Evolutionary conservation across 805 yeast genomes (phyloP).

Genomic region (Cyberlindnera euphorbiiphila): DNA sequence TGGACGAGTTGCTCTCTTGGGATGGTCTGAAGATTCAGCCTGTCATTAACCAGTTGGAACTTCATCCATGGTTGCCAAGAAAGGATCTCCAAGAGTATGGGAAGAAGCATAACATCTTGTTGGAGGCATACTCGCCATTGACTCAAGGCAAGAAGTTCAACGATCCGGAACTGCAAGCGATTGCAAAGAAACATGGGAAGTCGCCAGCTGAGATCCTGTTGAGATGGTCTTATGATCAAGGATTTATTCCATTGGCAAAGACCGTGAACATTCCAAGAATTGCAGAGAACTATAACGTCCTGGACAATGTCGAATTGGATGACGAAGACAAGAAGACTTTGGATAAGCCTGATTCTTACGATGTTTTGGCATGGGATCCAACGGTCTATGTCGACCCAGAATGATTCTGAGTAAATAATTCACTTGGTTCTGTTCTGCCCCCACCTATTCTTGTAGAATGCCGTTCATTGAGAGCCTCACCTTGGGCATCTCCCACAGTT

Average conservation of each 20-base stretch:
- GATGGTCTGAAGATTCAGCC: constrained; percentile 53
- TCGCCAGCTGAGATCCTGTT: constrained; percentile 20
- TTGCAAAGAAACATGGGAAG: constrained; percentile 22
- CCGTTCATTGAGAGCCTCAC: no score
- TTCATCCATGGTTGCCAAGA: constrained; percentile 28
- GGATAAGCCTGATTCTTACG: constrained; percentile 20
- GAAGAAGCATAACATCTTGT: constrained; percentile 18
- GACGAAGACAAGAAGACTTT: constrained; percentile 20
- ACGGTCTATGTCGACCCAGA: constrained; percentile 3
- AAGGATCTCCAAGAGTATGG: constrained; percentile 22
- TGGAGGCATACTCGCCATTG: constrained; percentile 26
- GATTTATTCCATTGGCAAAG: constrained; percentile 23
- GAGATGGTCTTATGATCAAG: constrained; percentile 26
- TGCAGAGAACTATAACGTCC: constrained; percentile 16
- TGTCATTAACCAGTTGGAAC: constrained; percentile 64
- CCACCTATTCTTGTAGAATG: no score
- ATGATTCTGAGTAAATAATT: no score
- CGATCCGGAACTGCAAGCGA: constrained; percentile 21
- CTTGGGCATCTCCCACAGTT: no score
- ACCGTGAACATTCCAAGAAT: constrained; percentile 21
- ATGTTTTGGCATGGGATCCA: constrained; percentile 24
- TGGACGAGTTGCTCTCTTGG: constrained; percentile 62
- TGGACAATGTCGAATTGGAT: constrained; percentile 22
- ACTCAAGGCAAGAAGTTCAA: constrained; percentile 22
- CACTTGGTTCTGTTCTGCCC: no score